phyloP scores from a whole-genome alignment of 2,329 filamentous ascomycete species.

The Thermothelomyces thermophilus region DNA sequence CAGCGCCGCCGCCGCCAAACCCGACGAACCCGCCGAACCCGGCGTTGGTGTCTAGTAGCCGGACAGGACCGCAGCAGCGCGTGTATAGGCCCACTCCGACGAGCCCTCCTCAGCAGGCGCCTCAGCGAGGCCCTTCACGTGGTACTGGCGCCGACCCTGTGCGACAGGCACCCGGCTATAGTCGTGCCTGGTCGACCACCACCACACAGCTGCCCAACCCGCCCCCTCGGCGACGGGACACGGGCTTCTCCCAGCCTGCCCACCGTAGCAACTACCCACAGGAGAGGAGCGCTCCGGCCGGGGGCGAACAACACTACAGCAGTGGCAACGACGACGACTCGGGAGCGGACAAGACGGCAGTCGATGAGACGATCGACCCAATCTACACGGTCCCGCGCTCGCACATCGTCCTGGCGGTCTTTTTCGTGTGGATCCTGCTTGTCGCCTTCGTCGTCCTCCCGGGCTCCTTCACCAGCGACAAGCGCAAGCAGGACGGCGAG shows the following conservation, averaged over 20 bases:
- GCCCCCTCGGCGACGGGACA: constrained; percentile 1
- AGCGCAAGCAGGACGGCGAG: constrained; percentile 23
- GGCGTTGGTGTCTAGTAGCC: not conserved
- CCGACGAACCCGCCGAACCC: not conserved
- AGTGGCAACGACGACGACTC: not conserved
- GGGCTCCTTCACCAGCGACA: constrained; percentile 42
- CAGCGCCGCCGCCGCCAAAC: too few relatives aligned
- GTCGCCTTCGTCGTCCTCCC: constrained; percentile 48
- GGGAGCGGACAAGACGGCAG: constrained; percentile 27
- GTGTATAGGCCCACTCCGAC: constrained; percentile 3
- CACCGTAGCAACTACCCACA: not conserved
- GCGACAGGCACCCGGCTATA: constrained; percentile 1
- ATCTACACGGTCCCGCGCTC: constrained; percentile 39
- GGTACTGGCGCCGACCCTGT: too few relatives aligned
- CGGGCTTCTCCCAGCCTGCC: not conserved
- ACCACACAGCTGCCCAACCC: constrained; percentile 5
- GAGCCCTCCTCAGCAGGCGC: not conserved
- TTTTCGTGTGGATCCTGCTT: constrained; percentile 45
- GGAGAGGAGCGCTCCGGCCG: not conserved
- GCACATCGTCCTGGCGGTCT: constrained; percentile 41
- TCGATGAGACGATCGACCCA: constrained; percentile 41
- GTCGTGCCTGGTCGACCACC: constrained; percentile 6
- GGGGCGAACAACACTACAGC: not conserved
- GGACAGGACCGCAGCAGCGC: not conserved
- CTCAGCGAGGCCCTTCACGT: not conserved